Percentiles rank a stretch among this genome's conserved stretches.
Conservation (phyloP, 352 stramenopile species). For the Pythium aristosporum region DNA sequence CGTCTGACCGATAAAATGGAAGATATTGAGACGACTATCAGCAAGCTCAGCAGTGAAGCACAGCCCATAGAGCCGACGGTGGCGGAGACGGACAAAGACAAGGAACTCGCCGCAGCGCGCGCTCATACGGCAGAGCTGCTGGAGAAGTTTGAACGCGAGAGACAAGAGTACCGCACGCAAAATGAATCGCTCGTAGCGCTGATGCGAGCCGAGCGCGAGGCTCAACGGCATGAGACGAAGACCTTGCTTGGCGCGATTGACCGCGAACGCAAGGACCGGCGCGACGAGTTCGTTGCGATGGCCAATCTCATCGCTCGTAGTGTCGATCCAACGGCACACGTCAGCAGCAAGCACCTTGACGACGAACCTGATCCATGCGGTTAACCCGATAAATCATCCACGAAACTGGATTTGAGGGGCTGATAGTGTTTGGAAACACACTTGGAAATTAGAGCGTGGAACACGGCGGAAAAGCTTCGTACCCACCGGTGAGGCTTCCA, state of each 20-base stretch:
- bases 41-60: no score
- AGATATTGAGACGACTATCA: no score
- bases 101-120: background rate
- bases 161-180: constrained; percentile 4
- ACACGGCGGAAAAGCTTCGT: no score
- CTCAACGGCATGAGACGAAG: background rate
- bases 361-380: no score
- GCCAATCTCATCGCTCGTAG: background rate
- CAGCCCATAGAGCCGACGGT: no score
- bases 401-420: no score
- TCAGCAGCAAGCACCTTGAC: no score
- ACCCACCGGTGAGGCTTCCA: no score
- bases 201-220: background rate
- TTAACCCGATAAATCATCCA: no score
- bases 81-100: background rate
- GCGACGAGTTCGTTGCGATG: constrained; percentile 9
- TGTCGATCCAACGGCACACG: background rate
- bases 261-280: constrained; percentile 4
- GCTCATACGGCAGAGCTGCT: background rate
- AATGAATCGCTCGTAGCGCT: background rate
- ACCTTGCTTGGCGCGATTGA: background rate
- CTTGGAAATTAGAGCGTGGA: no score
- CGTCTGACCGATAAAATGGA: no score
- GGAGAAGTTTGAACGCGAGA: background rate
- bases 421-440: no score